These are phyloP conservation scores for Picea sitchensis DNA, from an alignment of 75 land plant species.

Conservation along the genomic window DNA sequence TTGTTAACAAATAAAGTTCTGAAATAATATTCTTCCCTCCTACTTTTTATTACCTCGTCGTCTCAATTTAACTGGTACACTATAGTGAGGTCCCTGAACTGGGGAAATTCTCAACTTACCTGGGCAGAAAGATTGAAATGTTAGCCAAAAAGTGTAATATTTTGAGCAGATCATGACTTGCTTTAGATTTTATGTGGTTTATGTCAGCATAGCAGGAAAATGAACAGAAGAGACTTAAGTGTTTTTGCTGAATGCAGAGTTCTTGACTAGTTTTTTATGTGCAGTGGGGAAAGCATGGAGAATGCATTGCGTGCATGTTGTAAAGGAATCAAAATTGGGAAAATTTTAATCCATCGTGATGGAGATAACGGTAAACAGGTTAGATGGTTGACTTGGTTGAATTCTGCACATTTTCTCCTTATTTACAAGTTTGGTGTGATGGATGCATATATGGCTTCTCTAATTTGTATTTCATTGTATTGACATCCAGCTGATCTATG, in stretches of 20 bases:
- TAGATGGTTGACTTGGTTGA: conserved; percentile 15
- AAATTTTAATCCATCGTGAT: conserved; percentile 41
- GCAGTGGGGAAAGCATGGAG: conserved; percentile 46
- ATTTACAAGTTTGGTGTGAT: neutral
- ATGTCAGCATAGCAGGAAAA: neutral
- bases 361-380: conserved; percentile 45
- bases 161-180: neutral
- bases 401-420: conserved; percentile 11
- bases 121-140: too few relatives aligned
- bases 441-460: neutral
- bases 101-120: neutral
- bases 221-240: neutral
- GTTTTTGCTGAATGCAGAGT: neutral
- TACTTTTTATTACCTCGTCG: neutral
- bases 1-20: neutral
- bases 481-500: conserved; percentile 62
- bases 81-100: neutral
- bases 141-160: neutral
- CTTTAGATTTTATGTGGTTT: neutral
- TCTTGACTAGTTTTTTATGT: neutral
- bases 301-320: conserved; percentile 47
- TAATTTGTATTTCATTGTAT: conserved; percentile 3
- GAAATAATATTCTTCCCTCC: neutral
- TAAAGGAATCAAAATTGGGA: conserved; percentile 46
- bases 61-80: neutral